phyloP scores from a whole-genome alignment of 1,284 basidiomycete genomes.

The Ceratobasidium sp. region DNA sequence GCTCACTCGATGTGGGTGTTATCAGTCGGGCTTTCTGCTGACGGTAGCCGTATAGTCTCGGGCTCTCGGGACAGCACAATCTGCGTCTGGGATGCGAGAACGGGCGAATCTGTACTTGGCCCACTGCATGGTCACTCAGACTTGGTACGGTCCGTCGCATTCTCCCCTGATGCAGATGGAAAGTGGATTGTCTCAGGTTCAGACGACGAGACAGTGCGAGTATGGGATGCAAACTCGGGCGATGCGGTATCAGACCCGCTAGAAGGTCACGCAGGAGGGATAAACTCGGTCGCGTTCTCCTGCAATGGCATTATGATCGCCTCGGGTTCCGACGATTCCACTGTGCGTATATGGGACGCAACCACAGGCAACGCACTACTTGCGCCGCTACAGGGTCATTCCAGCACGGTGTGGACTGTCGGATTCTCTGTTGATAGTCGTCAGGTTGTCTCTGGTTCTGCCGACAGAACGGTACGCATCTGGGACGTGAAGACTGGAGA shows the following conservation, averaged over 20 bases:
- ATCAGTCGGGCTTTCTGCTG: slow-evolving; percentile 25
- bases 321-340: too few species aligned
- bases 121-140: too few species aligned
- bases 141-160: too few species aligned
- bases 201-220: too few species aligned
- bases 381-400: neutral
- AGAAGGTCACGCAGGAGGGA: neutral
- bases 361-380: too few species aligned
- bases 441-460: too few species aligned
- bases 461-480: too few species aligned
- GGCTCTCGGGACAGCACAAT: slow-evolving; percentile 28
- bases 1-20: slow-evolving; percentile 4
- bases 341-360: too few species aligned
- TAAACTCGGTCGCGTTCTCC: too few species aligned
- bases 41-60: slow-evolving; percentile 4
- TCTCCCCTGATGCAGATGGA: too few species aligned
- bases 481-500: neutral
- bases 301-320: too few species aligned
- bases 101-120: too few species aligned
- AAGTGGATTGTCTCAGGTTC: neutral
- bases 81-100: slow-evolving; percentile 35
- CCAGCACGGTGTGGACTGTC: neutral
- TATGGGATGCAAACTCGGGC: neutral
- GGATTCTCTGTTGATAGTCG: neutral
- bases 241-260: neutral